Evolutionary conservation across 768 basidiomycete species (phyloP), one percentile per base, ranked within the genome.

Genomic region (Macrolepiota albuminosa): DNA sequence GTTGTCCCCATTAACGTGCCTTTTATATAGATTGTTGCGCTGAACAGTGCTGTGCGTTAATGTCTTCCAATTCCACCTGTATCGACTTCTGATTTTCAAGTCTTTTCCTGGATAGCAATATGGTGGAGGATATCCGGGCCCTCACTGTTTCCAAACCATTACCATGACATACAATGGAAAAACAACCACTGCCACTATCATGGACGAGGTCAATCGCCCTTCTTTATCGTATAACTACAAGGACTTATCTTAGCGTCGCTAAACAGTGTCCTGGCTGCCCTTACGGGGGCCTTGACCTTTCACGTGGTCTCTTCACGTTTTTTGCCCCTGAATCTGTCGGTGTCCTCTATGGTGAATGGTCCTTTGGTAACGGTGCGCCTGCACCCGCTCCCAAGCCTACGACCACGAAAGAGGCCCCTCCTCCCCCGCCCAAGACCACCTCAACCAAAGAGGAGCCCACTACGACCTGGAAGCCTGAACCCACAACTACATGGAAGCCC

Each of bases 261-360:
- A 54, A 67, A n/a, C 70, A 87, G 81, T 90, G 88, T 70, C 83
- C 83, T 43, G 80, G 81, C 18, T 89, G 87, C 65, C 78, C 79
- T 1, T 81, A 71, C 51, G 81, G 79, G 16, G 85, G 79, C 14
- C 79, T 89, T 37, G 87, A 89, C 67, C 69, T 88, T 40, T 78
- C 81, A 13, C 70, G 71, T 33, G 79, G 82, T 24, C 75, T 88
- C 36, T 88, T 89, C 75, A 63, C 63, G 7, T 78, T 69, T 71
- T 84, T 89, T 61, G 80, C 78, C 0, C 55, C 70, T 37, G 66
- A 70, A 56, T 70, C 67, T 52, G 68, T 64, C 6, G 86, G 85
- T 45, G 72, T 81, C 16, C 72, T 86, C 62, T 73, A 76, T 55
- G 83, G 81, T 58, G 62, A 67, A 13, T 88, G 86, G 86, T 69